These are phyloP conservation scores for Clonostachys solani DNA, from an alignment of 2,329 filamentous ascomycete species.

Conservation along the genomic window DNA sequence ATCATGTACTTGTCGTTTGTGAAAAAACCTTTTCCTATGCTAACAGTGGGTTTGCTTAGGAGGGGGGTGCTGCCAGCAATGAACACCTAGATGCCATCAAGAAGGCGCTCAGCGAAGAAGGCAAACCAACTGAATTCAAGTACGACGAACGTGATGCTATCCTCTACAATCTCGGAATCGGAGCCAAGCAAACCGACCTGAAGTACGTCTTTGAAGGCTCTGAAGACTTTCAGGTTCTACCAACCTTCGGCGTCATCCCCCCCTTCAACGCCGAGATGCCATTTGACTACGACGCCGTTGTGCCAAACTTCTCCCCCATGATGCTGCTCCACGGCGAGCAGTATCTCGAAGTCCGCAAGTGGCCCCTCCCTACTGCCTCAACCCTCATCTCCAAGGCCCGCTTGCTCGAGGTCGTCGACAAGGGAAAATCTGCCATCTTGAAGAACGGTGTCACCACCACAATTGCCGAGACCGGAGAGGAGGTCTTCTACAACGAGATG, in stretches of 20 bases:
- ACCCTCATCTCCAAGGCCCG: slow-evolving; percentile 71
- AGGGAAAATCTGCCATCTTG: slow-evolving; percentile 83
- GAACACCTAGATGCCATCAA: slow-evolving; percentile 73
- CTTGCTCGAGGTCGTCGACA: slow-evolving; percentile 93
- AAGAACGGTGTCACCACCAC: slow-evolving; percentile 78
- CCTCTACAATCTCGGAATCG: slow-evolving; percentile 92
- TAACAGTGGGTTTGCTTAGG: slow-evolving; percentile 10
- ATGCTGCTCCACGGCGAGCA: slow-evolving; percentile 99
- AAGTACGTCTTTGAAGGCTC: slow-evolving; percentile 85
- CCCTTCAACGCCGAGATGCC: slow-evolving; percentile 80
- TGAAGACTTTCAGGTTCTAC: slow-evolving; percentile 89
- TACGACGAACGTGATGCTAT: slow-evolving; percentile 87
- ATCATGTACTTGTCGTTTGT: slow-evolving; percentile 1
- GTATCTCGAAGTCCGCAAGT: slow-evolving; percentile 91
- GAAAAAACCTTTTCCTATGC: background rate
- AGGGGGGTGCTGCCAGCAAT: slow-evolving; percentile 37
- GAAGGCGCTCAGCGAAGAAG: slow-evolving; percentile 66
- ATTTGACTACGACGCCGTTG: slow-evolving; percentile 75
- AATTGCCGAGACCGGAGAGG: slow-evolving; percentile 79
- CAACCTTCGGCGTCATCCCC: slow-evolving; percentile 96
- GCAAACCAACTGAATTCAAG: slow-evolving; percentile 68
- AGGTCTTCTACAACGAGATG: slow-evolving; percentile 94
- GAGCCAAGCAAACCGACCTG: slow-evolving; percentile 86
- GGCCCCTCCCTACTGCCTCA: slow-evolving; percentile 82
- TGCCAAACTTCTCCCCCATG: slow-evolving; percentile 97